Evolutionary conservation across 495 filamentous ascomycete genomes (phyloP).

Genomic region (Aspergillus mulundensis): DNA sequence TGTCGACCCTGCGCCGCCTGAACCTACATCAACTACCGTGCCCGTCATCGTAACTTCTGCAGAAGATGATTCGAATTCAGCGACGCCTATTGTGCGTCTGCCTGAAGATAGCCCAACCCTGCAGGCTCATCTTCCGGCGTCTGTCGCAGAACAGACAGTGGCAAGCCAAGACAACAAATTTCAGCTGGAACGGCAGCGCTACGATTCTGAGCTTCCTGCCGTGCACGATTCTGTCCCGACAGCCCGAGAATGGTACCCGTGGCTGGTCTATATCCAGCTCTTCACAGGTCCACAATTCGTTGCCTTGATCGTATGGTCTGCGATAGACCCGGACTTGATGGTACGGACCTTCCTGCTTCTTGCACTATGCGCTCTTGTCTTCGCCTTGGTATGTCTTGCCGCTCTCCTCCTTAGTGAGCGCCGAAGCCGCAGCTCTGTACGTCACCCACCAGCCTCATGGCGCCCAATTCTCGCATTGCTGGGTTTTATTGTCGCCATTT

Average conservation of each 20-base stretch:
- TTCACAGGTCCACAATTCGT: slow-evolving; percentile 87
- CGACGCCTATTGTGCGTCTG: slow-evolving; percentile 32
- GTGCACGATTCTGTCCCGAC: slow-evolving; percentile 27
- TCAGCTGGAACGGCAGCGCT: slow-evolving; percentile 22
- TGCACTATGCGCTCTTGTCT: slow-evolving; percentile 64
- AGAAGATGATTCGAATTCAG: slow-evolving; percentile 21
- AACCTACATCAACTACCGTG: slow-evolving; percentile 35
- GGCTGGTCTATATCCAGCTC: slow-evolving; percentile 80
- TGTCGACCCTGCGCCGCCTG: slow-evolving; percentile 60
- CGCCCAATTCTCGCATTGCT: slow-evolving; percentile 76
- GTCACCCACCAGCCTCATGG: slow-evolving; percentile 54
- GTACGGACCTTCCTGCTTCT: slow-evolving; percentile 54
- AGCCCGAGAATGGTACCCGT: slow-evolving; percentile 73
- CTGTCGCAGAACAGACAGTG: slow-evolving; percentile 10
- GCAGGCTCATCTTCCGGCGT: slow-evolving; percentile 16
- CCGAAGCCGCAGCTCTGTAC: slow-evolving; percentile 26
- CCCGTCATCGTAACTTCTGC: slow-evolving; percentile 38
- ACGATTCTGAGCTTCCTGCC: slow-evolving; percentile 41
- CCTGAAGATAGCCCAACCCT: slow-evolving; percentile 44
- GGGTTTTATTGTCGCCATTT: slow-evolving; percentile 86
- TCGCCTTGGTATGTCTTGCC: slow-evolving; percentile 61
- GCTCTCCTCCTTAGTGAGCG: slow-evolving; percentile 60
- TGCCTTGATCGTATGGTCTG: slow-evolving; percentile 71
- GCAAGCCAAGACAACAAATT: slow-evolving; percentile 17
- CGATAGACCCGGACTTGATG: slow-evolving; percentile 50